Evolutionary conservation across 305 asterid species (phyloP).

Genomic region (Solanum chacoense): DNA sequence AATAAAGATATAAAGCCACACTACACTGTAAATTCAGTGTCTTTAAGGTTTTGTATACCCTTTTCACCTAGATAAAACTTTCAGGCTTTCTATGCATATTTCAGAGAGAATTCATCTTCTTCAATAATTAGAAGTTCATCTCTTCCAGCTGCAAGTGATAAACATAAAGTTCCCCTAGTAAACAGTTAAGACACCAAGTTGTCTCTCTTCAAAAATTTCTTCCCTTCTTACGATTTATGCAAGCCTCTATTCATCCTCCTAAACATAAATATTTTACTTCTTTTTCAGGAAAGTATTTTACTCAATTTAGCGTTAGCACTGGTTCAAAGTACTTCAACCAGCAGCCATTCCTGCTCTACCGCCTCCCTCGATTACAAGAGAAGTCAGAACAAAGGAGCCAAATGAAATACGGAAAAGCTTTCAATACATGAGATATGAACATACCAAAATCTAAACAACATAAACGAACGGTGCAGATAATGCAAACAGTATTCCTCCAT

Average conservation of each 20-base stretch:
- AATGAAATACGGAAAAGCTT: background rate
- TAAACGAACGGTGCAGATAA: background rate
- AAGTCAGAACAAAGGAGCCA: background rate
- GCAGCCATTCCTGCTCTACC: background rate
- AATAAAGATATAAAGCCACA: background rate
- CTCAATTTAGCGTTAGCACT: background rate
- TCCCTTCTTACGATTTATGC: background rate
- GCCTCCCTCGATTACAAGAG: background rate
- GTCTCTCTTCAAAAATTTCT: background rate
- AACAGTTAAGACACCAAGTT: background rate
- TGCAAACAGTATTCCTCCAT: background rate
- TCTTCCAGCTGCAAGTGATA: background rate
- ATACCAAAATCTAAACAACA: background rate
- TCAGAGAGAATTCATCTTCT: background rate
- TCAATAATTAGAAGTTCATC: background rate
- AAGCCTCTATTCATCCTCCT: background rate
- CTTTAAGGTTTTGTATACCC: background rate
- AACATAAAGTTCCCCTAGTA: background rate
- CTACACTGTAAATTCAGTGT: background rate
- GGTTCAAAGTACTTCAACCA: background rate
- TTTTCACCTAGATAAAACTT: background rate
- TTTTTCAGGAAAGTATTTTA: background rate
- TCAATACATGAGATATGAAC: background rate
- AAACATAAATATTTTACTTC: background rate
- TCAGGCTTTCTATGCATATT: background rate